phyloP scores from a whole-genome alignment of 2,329 filamentous ascomycete species.

The Phyllosticta citriasiana region DNA sequence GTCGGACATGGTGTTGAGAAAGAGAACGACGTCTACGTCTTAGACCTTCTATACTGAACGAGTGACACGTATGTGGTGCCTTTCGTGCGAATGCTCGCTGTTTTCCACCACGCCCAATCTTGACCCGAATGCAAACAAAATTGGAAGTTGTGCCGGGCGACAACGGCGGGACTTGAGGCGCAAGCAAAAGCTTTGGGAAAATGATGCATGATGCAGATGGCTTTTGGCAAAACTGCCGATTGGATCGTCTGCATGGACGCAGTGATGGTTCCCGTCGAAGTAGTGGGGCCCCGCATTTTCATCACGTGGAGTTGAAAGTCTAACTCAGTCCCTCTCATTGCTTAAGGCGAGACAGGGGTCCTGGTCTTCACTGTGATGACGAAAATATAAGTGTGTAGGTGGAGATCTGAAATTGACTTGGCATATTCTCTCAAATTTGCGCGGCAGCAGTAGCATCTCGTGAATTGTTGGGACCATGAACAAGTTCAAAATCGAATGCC shows the following conservation, averaged over 20 bases:
- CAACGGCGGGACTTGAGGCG: neutral
- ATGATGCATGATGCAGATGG: neutral
- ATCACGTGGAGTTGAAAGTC: neutral
- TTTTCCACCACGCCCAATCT: neutral
- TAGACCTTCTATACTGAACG: no score
- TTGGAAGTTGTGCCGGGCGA: neutral
- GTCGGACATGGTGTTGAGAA: neutral
- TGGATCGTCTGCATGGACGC: neutral
- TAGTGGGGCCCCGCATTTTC: neutral
- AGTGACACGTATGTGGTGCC: no score
- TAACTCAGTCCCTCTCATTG: neutral
- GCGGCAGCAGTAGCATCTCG: no score
- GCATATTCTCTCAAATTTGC: neutral
- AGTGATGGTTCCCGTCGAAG: neutral
- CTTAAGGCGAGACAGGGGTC: neutral
- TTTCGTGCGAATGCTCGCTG: no score
- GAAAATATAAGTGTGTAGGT: neutral
- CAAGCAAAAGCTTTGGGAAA: neutral
- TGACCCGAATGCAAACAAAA: neutral
- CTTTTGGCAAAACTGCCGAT: neutral
- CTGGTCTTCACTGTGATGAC: neutral
- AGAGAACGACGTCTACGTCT: neutral
- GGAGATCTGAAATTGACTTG: neutral
- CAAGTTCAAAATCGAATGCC: slow-evolving; percentile 17
- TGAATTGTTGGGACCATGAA: neutral